phyloP scores from a whole-genome alignment of 2,329 filamentous ascomycete species.

The Apiospora malaysiana region DNA sequence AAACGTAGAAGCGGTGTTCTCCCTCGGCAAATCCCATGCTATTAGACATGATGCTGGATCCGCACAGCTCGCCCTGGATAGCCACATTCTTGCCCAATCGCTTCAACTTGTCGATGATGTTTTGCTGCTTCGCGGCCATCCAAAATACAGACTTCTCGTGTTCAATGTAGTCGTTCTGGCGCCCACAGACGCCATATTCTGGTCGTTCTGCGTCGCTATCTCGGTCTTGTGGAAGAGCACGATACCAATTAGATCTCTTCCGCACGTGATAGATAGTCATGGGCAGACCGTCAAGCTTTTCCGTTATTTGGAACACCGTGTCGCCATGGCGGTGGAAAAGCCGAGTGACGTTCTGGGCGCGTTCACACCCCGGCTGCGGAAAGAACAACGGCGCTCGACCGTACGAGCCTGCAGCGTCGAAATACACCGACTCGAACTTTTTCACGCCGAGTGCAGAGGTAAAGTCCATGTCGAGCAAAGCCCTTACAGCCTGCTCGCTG shows the following conservation, averaged over 20 bases:
- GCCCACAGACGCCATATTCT: constrained; percentile 31
- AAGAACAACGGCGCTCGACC: constrained; percentile 37
- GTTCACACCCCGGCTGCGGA: constrained; percentile 33
- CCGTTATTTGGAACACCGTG: constrained; percentile 37
- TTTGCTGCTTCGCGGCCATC: constrained; percentile 31
- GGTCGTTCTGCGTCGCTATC: constrained; percentile 24
- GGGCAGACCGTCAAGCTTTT: constrained; percentile 41
- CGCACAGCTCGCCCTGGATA: constrained; percentile 39
- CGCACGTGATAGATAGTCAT: constrained; percentile 39
- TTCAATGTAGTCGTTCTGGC: constrained; percentile 29
- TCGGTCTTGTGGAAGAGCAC: constrained; percentile 26
- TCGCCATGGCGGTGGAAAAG: constrained; percentile 27
- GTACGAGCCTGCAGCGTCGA: constrained; percentile 18
- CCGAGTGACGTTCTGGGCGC: constrained; percentile 35
- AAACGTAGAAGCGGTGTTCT: constrained; percentile 31
- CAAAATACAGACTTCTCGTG: constrained; percentile 31
- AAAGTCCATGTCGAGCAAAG: constrained; percentile 33
- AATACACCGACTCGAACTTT: constrained; percentile 35
- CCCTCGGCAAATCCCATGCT: constrained; percentile 35
- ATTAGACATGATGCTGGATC: constrained; percentile 34
- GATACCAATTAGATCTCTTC: constrained; percentile 30
- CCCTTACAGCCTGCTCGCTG: constrained; percentile 23
- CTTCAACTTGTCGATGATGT: constrained; percentile 32
- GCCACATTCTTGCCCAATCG: constrained; percentile 33
- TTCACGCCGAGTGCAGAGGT: constrained; percentile 35